These are phyloP conservation scores for Wickerhamiella brachini DNA, from an alignment of 805 yeast genomes.

Conservation along the genomic window DNA sequence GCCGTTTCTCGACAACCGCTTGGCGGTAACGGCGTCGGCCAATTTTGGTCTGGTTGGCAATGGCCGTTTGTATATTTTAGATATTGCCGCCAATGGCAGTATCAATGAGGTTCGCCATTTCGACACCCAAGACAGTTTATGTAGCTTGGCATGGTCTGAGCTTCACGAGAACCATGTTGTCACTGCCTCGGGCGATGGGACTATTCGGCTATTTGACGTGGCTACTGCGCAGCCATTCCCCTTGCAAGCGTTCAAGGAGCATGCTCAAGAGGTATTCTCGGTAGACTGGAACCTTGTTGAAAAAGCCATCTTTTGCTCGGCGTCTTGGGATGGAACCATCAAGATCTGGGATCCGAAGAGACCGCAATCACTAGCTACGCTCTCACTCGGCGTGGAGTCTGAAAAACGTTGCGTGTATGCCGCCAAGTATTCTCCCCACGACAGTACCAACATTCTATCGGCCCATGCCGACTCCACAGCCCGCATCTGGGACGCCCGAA, in stretches of 20 bases:
- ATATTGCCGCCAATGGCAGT: constrained; percentile 53
- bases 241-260: constrained; percentile 38
- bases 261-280: constrained; percentile 57
- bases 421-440: constrained; percentile 74
- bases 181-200: constrained; percentile 83
- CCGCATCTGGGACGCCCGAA: constrained; percentile 71
- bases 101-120: constrained; percentile 42
- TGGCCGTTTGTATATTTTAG: constrained; percentile 63
- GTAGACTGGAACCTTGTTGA: constrained; percentile 62
- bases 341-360: constrained; percentile 31
- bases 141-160: constrained; percentile 85
- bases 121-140: constrained; percentile 88
- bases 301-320: constrained; percentile 53
- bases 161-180: constrained; percentile 73
- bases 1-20: constrained; percentile 77
- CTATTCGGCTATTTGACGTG: constrained; percentile 67
- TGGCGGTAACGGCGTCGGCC: constrained; percentile 84
- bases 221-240: constrained; percentile 25
- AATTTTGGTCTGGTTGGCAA: constrained; percentile 92
- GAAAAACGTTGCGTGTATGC: constrained; percentile 42
- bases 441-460: constrained; percentile 51
- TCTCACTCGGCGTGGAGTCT: constrained; percentile 16
- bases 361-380: constrained; percentile 16
- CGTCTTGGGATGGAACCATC: constrained; percentile 88
- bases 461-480: constrained; percentile 64